phyloP scores from a whole-genome alignment of 129 eudicot genomes.

The Dittrichia graveolens region DNA sequence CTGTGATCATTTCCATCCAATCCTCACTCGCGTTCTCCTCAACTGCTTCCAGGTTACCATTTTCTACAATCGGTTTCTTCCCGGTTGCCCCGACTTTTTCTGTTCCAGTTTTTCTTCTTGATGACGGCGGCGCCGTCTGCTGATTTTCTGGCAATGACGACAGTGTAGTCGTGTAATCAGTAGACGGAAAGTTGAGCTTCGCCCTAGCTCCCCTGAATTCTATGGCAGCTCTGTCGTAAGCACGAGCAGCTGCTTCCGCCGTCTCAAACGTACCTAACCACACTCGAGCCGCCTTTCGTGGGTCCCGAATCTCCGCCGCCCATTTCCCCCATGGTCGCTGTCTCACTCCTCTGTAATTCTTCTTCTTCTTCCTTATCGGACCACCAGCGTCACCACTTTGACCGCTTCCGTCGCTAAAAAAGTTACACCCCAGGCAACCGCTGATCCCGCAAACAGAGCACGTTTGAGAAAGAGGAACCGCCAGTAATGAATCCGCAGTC shows the following conservation, averaged over 20 bases:
- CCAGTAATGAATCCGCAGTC: background rate
- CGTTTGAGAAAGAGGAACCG: constrained; percentile 37
- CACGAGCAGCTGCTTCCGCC: constrained; percentile 70
- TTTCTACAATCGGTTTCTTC: constrained; percentile 4
- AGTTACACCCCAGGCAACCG: constrained; percentile 72
- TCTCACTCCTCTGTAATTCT: constrained; percentile 75
- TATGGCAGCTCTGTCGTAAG: constrained; percentile 66
- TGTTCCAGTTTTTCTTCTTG: constrained; percentile 4
- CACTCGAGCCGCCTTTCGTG: constrained; percentile 65
- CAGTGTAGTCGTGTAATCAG: constrained; percentile 36
- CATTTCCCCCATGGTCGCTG: constrained; percentile 87
- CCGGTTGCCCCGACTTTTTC: background rate
- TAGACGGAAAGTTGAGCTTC: constrained; percentile 52
- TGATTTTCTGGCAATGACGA: constrained; percentile 12
- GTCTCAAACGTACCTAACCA: constrained; percentile 80
- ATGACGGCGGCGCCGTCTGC: constrained; percentile 4
- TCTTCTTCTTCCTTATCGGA: constrained; percentile 53
- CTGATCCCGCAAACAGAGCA: constrained; percentile 52
- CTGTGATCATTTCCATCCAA: constrained; percentile 50
- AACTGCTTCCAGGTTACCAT: constrained; percentile 20
- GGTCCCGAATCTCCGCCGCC: constrained; percentile 84
- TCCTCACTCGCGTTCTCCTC: constrained; percentile 47
- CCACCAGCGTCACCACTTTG: background rate
- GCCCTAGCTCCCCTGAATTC: constrained; percentile 71
- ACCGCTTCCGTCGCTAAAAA: constrained; percentile 24